Evolutionary conservation across 2,329 filamentous ascomycete species (phyloP).

Genomic region (Zalaria obscura): DNA sequence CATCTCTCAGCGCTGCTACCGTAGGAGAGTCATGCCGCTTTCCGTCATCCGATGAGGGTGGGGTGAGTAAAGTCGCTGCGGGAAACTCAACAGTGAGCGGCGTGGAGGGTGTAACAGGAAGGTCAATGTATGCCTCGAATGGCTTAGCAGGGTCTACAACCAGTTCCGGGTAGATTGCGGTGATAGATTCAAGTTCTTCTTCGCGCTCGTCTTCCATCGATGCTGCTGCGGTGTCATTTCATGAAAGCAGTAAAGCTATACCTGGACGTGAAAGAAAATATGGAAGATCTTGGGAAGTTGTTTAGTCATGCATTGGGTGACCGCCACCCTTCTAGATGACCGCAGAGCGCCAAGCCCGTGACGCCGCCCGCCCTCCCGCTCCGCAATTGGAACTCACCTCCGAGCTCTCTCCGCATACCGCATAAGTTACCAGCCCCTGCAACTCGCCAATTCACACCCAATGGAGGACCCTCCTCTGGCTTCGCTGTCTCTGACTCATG

Average conservation of each 20-base stretch:
- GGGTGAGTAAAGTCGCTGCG: constrained; percentile 18
- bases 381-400: too few relatives aligned
- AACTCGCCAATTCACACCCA: not conserved
- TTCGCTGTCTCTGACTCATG: constrained; percentile 86
- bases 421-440: too few relatives aligned
- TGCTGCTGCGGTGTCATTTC: not conserved
- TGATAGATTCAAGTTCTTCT: constrained; percentile 44
- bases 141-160: constrained; percentile 29
- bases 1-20: not conserved
- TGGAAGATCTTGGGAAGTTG: too few relatives aligned
- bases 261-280: too few relatives aligned
- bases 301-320: too few relatives aligned
- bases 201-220: constrained; percentile 39
- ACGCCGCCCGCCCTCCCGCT: too few relatives aligned
- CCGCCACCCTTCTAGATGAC: too few relatives aligned
- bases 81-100: constrained; percentile 33
- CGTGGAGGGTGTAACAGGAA: constrained; percentile 39
- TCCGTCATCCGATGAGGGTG: constrained; percentile 24
- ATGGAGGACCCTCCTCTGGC: constrained; percentile 51
- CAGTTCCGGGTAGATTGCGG: constrained; percentile 50
- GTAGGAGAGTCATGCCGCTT: not conserved
- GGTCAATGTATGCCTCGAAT: constrained; percentile 38
- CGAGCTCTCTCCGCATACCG: too few relatives aligned
- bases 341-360: too few relatives aligned
- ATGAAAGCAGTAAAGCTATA: too few relatives aligned